phyloP scores from a whole-genome alignment of 2,329 filamentous ascomycete genomes.

The Incumbomyces delicatus region DNA sequence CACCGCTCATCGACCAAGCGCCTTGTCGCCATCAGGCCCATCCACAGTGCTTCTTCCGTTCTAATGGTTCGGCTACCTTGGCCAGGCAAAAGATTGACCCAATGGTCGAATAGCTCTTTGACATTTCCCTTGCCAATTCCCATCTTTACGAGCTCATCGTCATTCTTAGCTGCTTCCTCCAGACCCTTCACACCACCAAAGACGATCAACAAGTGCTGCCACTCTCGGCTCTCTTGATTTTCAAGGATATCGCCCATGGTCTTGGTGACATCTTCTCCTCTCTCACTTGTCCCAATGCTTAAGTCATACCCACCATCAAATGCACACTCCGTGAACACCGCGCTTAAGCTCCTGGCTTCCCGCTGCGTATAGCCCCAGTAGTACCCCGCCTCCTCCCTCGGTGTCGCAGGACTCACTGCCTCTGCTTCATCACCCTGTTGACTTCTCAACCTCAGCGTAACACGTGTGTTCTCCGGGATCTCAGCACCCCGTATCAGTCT shows the following conservation, averaged over 20 bases:
- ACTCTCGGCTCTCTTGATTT: slow-evolving; percentile 29
- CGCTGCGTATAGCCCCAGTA: slow-evolving; percentile 79
- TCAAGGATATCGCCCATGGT: slow-evolving; percentile 26
- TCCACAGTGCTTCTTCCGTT: slow-evolving; percentile 74
- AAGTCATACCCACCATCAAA: slow-evolving; percentile 72
- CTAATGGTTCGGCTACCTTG: slow-evolving; percentile 75
- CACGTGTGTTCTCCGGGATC: slow-evolving; percentile 60
- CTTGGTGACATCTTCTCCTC: slow-evolving; percentile 44
- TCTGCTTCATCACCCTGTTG: slow-evolving; percentile 37
- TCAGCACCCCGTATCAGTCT: slow-evolving; percentile 44
- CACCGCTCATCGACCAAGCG: slow-evolving; percentile 34
- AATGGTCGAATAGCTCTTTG: slow-evolving; percentile 68
- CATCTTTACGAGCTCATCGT: slow-evolving; percentile 48
- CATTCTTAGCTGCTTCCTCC: slow-evolving; percentile 60
- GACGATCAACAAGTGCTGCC: slow-evolving; percentile 62
- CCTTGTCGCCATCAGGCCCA: slow-evolving; percentile 61
- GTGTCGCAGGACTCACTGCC: slow-evolving; percentile 57
- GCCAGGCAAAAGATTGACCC: slow-evolving; percentile 69
- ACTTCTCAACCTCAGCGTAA: slow-evolving; percentile 52
- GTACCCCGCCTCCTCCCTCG: slow-evolving; percentile 66
- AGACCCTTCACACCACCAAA: slow-evolving; percentile 75
- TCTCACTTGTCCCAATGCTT: slow-evolving; percentile 74
- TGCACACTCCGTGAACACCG: slow-evolving; percentile 66
- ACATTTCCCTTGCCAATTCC: slow-evolving; percentile 56
- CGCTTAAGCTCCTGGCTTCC: slow-evolving; percentile 54